Conservation (phyloP, 2,329 filamentous ascomycete species). For the Sporothrix humicola region DNA sequence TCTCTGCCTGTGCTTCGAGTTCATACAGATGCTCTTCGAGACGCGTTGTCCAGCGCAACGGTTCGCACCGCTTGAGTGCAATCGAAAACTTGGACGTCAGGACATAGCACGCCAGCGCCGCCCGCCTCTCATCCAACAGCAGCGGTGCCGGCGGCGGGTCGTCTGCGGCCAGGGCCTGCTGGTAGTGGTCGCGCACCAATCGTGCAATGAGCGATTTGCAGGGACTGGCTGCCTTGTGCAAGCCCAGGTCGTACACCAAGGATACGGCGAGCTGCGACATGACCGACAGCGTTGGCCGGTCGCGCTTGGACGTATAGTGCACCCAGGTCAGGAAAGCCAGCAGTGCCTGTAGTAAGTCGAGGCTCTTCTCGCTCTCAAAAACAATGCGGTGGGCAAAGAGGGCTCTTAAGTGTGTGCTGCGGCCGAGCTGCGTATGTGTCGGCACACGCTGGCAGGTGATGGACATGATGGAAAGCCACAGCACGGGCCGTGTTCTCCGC, state of each 20-base stretch:
- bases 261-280: conserved; percentile 51
- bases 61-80: conserved; percentile 54
- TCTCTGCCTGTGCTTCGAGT: conserved; percentile 54
- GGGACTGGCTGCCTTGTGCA: conserved; percentile 44
- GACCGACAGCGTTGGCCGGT: conserved; percentile 52
- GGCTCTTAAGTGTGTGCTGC: conserved; percentile 52
- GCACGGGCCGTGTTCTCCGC: conserved; percentile 50
- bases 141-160: conserved; percentile 19
- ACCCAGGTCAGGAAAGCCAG: conserved; percentile 46
- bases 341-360: conserved; percentile 58
- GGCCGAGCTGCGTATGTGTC: conserved; percentile 48
- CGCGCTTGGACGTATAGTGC: conserved; percentile 38
- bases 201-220: conserved; percentile 33
- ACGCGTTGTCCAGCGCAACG: conserved; percentile 62
- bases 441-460: conserved; percentile 51
- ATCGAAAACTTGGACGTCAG: conserved; percentile 43
- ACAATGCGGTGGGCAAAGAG: conserved; percentile 53
- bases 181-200: conserved; percentile 31
- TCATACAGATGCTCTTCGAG: conserved; percentile 62
- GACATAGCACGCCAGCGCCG: conserved; percentile 54
- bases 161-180: conserved; percentile 35
- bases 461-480: conserved; percentile 58
- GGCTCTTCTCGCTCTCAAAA: conserved; percentile 53
- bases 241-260: conserved; percentile 53
- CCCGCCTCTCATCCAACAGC: conserved; percentile 54